Conservation (phyloP, 257 asterid species). For the Solanum gracilifrons region DNA sequence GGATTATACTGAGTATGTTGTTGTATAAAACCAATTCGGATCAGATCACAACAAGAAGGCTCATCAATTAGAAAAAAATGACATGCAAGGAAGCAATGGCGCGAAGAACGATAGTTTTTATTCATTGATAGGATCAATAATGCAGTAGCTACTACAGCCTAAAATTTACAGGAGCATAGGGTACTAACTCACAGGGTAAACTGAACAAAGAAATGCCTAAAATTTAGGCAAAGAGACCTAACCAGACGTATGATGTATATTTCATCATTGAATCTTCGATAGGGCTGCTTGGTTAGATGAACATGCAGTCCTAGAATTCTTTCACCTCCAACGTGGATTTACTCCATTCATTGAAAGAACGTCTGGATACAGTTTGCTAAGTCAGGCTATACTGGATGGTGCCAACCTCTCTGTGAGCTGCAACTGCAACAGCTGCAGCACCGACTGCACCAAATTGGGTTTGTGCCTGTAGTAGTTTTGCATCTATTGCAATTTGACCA, state of each 20-base stretch:
- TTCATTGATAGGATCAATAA: background rate
- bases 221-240: background rate
- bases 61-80: background rate
- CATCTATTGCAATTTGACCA: slow-evolving; percentile 47
- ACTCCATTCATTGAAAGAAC: background rate
- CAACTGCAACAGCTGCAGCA: slow-evolving; percentile 49
- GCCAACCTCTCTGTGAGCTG: slow-evolving; percentile 55
- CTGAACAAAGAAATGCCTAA: background rate
- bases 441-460: slow-evolving; percentile 46
- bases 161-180: background rate
- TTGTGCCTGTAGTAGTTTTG: slow-evolving; percentile 63
- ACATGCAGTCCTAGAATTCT: background rate
- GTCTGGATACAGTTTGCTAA: background rate
- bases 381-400: slow-evolving; percentile 52
- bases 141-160: background rate
- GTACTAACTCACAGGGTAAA: background rate
- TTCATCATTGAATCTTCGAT: background rate
- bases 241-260: background rate
- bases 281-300: background rate
- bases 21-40: background rate
- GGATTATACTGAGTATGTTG: background rate
- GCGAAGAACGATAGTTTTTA: background rate
- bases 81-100: background rate
- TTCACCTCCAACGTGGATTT: background rate
- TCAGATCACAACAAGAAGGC: background rate